Evolutionary conservation across 257 asterid species (phyloP).

Genomic region (Pogostemon cablin): DNA sequence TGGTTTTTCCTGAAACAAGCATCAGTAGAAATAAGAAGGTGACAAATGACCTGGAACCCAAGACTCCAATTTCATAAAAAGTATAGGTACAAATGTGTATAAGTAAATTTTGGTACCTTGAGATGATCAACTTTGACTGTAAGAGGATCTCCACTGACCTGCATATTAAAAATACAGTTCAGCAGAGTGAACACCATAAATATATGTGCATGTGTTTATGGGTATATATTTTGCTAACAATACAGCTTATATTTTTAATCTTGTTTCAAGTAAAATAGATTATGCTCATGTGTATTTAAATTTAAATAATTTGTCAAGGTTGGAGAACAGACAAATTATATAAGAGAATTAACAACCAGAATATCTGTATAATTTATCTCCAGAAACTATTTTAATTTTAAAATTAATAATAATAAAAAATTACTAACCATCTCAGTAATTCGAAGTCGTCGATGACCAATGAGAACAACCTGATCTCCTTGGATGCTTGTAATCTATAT

Average conservation of each 20-base stretch:
- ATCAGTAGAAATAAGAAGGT: slow-evolving; percentile 28
- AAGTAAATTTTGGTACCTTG: slow-evolving; percentile 55
- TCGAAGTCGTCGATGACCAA: slow-evolving; percentile 94
- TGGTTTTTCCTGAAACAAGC: slow-evolving; percentile 68
- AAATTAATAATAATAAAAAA: not conserved
- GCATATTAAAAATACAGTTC: slow-evolving; percentile 43
- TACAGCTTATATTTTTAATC: not conserved
- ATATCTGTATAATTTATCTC: not conserved
- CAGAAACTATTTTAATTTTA: not conserved
- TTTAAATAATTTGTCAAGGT: not conserved
- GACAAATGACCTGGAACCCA: slow-evolving; percentile 17
- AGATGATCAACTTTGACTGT: slow-evolving; percentile 95
- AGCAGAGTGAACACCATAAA: slow-evolving; percentile 29
- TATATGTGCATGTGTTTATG: not conserved
- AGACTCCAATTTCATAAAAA: not conserved
- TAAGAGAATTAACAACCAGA: not conserved
- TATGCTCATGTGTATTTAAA: slow-evolving; percentile 7
- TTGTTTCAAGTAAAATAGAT: slow-evolving; percentile 15
- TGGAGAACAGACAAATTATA: not conserved
- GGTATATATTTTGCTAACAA: not conserved
- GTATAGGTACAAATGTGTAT: slow-evolving; percentile 23
- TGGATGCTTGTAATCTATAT: slow-evolving; percentile 85
- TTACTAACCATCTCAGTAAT: slow-evolving; percentile 87
- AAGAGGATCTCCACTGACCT: slow-evolving; percentile 98
- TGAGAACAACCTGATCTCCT: slow-evolving; percentile 91